Conservation (phyloP, 2,329 filamentous ascomycete species). For the Tolypocladium capitatum region DNA sequence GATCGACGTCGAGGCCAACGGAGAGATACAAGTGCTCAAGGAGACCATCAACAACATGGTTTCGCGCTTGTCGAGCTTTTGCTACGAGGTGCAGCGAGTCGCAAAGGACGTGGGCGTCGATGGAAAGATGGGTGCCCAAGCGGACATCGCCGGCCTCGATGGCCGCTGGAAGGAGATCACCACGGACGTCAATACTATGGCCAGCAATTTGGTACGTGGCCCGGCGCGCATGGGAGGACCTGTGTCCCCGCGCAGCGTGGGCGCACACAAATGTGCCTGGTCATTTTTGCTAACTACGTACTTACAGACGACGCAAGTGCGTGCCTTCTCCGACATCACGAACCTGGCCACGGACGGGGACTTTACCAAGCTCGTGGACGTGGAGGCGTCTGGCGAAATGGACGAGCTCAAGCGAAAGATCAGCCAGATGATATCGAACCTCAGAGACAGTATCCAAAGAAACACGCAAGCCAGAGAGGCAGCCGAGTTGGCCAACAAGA, state of each 20-base stretch:
- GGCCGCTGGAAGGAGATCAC: conserved; percentile 98
- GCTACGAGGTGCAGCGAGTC: conserved; percentile 87
- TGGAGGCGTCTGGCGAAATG: conserved; percentile 97
- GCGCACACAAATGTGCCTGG: not conserved
- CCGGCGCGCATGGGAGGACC: not conserved
- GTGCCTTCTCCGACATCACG: conserved; percentile 97
- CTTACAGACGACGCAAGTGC: conserved; percentile 81
- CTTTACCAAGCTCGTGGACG: conserved; percentile 91
- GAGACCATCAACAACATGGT: conserved; percentile 99
- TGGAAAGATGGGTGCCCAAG: conserved; percentile 96
- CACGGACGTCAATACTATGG: conserved; percentile 91
- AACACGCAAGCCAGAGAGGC: conserved; percentile 94
- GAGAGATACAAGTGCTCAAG: conserved; percentile 86
- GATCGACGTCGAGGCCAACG: conserved; percentile 88
- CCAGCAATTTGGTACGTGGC: conserved; percentile 44
- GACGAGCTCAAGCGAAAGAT: conserved; percentile 98
- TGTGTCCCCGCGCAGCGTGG: not conserved
- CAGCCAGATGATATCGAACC: conserved; percentile 96
- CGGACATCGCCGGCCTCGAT: conserved; percentile 82
- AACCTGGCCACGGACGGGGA: conserved; percentile 94
- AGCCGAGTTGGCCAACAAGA: conserved; percentile 92
- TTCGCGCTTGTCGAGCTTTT: conserved; percentile 86
- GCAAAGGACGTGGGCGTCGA: conserved; percentile 95
- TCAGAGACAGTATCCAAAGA: conserved; percentile 89
- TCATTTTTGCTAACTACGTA: conserved; percentile 14